A percentile compares a stretch with the other conserved stretches of the same genome.
Conservation (phyloP, 2,329 filamentous ascomycete genomes). For the Penicillium sp. region DNA sequence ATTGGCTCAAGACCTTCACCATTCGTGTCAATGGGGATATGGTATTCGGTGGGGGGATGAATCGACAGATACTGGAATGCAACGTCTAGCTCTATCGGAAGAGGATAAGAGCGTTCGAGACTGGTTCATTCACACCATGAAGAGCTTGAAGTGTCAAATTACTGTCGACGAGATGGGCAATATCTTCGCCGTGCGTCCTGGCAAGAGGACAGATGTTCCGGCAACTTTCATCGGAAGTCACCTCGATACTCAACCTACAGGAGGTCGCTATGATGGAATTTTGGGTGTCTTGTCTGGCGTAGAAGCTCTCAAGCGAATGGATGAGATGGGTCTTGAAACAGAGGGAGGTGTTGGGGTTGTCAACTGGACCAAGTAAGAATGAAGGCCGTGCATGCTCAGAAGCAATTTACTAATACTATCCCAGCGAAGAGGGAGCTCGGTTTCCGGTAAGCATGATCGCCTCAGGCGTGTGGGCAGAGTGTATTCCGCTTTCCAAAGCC, state of each 20-base stretch:
- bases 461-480: slow-evolving; percentile 70
- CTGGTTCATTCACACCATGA: slow-evolving; percentile 69
- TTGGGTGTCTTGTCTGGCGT: slow-evolving; percentile 70
- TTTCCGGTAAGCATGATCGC: slow-evolving; percentile 72
- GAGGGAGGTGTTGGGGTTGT: slow-evolving; percentile 70
- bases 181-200: slow-evolving; percentile 70
- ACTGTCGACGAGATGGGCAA: slow-evolving; percentile 76
- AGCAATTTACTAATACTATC: slow-evolving; percentile 9
- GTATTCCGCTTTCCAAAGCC: slow-evolving; percentile 61
- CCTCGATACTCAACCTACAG: slow-evolving; percentile 61
- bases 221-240: slow-evolving; percentile 71
- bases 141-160: slow-evolving; percentile 63
- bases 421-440: slow-evolving; percentile 72
- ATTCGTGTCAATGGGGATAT: slow-evolving; percentile 65
- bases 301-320: slow-evolving; percentile 67
- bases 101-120: slow-evolving; percentile 68
- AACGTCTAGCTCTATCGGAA: slow-evolving; percentile 68
- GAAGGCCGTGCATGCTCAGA: neutral
- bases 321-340: slow-evolving; percentile 66
- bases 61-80: slow-evolving; percentile 70
- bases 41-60: slow-evolving; percentile 64
- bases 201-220: slow-evolving; percentile 55
- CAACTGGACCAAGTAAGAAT: slow-evolving; percentile 49
- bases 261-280: slow-evolving; percentile 58
- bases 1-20: slow-evolving; percentile 62